Evolutionary conservation across 2,329 filamentous ascomycete species (phyloP), one percentile per base, ranked within the genome.

Genomic region (Hypoxylon sp.): DNA sequence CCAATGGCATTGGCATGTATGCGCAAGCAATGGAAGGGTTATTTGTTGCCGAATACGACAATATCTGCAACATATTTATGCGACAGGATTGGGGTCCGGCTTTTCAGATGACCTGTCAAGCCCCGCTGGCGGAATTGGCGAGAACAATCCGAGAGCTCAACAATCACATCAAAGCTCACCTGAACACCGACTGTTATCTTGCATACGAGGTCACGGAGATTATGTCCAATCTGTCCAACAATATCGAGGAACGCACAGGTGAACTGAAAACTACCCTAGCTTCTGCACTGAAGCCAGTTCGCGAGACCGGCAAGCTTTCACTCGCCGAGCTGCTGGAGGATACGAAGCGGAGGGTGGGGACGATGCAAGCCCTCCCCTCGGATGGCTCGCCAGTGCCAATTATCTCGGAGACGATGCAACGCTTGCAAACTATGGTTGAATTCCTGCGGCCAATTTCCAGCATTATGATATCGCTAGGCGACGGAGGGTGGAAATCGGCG

Each of bases 171-270:
- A 91, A 92, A 67, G 77, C 82, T 29, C 92, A 97, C 66, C 75
- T 97, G 27, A 83, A 86, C 60, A 96, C 91, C 0, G 94, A 99
- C 70, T 97, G 93, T 71, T 97, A 90, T 69, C 81, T 99, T 37
- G 91, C 91, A 5, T 99, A 96, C 69, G 94, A 99, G 68, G 90
- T 97, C 21, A 90, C 95, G 21, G 93, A 96, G 64, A 90, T 97
- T 53, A 84, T 97, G 35, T 89, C 90, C 0, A 82, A 81, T 8
- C 79, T 96, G 36, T 91, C 91, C 2, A 87, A 86, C 47, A 86
- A 88, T 27, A 76, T 99, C 3, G 93, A 96, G 57, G 81, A 83
- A 3, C 86, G 88, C 55, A 96, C 91, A 0, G 91, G 91, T 2
- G 91, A 96, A 65, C 79, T 97, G 50, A 96, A 96, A 68, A 78